Base-by-base conservation (phyloP, 352 stramenopile species). In the Pythium periplocum region DNA sequence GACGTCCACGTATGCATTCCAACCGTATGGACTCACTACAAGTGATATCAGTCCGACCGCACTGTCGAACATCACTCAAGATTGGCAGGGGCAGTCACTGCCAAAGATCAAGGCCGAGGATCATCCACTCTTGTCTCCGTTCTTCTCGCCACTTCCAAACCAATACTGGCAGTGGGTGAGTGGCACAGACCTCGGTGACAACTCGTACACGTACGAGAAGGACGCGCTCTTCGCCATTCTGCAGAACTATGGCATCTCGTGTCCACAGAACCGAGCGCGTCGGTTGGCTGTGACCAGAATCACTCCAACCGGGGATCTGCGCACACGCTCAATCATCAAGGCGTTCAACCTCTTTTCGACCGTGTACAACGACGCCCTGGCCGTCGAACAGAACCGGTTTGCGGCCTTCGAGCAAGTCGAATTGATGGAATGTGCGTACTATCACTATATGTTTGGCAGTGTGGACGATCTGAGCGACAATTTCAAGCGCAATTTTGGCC, bases 91-190 rank as follows among this genome's bases (percentile, higher is more conserved):
- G n/a, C 42, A 35, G 1, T 55, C 56, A 35, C 56, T 57, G 17
- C 55, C 57, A 0, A 60, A 62, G 17, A 65, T 67, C 37, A 55
- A 58, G 1, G 71, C 71, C 2, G 75, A 85, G 40, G 66, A 59
- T 9, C 75, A 86, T 45, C 68, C 75, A 7, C 35, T 55, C 34
- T 65, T 86, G 6, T 46, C 56, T 2, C 60, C 45, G 8, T 88
- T 86, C 58, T 88, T 86, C 48, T 50, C 59, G 4, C 66, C 69
- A 3, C 69, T 83, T 8, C 75, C 75, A 4, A 81, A 55, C 36
- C 57, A 88, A 50, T 88, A 83, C 60, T 88, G 75, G 78, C 61
- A 64, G 45, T 88, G 78, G 37, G 78, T 84, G 10, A 75, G 61
- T 33, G 58, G 41, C 35, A 62, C 55, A 1, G 73, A 88, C 48